Evolutionary conservation across 2,329 filamentous ascomycete species (phyloP), one percentile per base, ranked within the genome.

Genomic region (Coniochaeta pulveracea): DNA sequence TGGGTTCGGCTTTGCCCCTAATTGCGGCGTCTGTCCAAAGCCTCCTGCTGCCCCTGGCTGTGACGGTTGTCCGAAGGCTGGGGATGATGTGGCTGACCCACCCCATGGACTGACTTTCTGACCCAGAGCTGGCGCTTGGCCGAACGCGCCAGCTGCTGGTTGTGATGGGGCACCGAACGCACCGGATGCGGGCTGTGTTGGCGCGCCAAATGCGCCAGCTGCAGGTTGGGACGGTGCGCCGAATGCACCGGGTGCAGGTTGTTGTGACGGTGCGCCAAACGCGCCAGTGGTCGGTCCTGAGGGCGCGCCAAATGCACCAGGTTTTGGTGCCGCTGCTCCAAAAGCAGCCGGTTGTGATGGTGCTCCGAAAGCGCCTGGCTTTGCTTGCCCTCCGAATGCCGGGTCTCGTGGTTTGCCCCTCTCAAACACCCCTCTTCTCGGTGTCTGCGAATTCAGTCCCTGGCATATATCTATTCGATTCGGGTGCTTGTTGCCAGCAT

Each of bases 381-480:
- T 66, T 42, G 46, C 42, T 39, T 44, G 54, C n/a, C 27, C 26
- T 16, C 39, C 42, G 30, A 43, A 41, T 31, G 34, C 41, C 38
- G 42, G 37, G 14, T 47, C 34, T 26, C 40, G 43, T 41, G 49
- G 42, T 42, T 49, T 58, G 22, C 60, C 60, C 8, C 58, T 56
- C 1, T 53, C 47, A 39, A 71, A 72, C 30, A 58, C 51, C 28
- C 63, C 62, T 36, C 57, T 62, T 0, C 60, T 58, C 6, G 55
- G 56, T n/a, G 58, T 54, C n/a, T 60, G 54, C 1, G 49, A 42
- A 23, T 53, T 61, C 29, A 56, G 57, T 41, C 64, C 57, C 35
- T 64, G 59, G 52, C 69, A 72, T 14, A 78, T 63, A 42, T 88
- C 81, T 34, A 69, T 60, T 25, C 85, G 70, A 48, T 91, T 93